Conservation (phyloP, 116 monocot genomes). For the Papilionanthe hybrid region DNA sequence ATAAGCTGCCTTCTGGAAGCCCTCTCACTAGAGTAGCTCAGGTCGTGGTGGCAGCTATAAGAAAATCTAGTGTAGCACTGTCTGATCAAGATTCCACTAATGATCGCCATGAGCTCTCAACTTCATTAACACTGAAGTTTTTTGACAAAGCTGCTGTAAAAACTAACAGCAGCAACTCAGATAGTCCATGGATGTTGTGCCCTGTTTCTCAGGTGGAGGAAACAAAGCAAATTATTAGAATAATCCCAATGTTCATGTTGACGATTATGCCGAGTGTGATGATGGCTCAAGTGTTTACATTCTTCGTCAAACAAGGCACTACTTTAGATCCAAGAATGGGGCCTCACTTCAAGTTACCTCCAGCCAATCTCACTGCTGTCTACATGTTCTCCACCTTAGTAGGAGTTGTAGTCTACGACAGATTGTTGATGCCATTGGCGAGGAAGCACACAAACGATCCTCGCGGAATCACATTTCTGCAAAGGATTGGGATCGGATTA, state of each 20-base stretch:
- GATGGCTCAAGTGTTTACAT: slow-evolving; percentile 26
- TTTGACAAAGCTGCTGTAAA: background rate
- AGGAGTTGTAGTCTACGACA: background rate
- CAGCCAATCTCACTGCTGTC: slow-evolving; percentile 7
- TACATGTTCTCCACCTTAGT: background rate
- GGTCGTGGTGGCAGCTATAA: background rate
- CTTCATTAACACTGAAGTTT: too few species aligned
- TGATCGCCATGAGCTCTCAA: background rate
- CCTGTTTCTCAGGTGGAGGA: slow-evolving; percentile 18
- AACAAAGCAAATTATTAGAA: slow-evolving; percentile 26
- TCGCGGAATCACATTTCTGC: background rate
- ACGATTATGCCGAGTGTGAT: slow-evolving; percentile 26
- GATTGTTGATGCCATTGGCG: background rate
- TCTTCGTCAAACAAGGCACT: slow-evolving; percentile 26
- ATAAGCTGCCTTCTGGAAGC: background rate
- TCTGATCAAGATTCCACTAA: background rate
- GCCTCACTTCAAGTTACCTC: slow-evolving; percentile 19
- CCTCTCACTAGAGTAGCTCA: background rate
- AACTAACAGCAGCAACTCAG: background rate
- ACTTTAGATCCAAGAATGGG: slow-evolving; percentile 24
- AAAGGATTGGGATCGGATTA: background rate
- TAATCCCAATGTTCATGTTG: slow-evolving; percentile 21
- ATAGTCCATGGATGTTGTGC: background rate
- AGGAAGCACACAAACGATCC: background rate
- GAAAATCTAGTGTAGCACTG: background rate